Evolutionary conservation across 2,329 filamentous ascomycete genomes (phyloP).

Genomic region (Arthrobotrys megalospora): DNA sequence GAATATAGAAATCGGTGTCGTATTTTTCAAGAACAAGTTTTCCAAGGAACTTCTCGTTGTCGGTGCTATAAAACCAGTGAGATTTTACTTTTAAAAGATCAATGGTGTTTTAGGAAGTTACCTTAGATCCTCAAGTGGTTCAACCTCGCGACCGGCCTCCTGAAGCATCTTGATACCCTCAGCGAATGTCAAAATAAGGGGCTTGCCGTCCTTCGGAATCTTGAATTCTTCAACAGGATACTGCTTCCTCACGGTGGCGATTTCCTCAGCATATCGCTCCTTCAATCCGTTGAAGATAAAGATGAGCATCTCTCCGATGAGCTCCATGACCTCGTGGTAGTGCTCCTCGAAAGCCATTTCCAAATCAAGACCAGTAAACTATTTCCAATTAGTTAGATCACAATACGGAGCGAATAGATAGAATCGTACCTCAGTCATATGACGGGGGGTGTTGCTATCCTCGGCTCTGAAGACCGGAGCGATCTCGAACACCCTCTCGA

Average conservation of each 20-base stretch:
- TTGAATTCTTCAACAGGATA: slow-evolving; percentile 85
- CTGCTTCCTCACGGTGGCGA: slow-evolving; percentile 79
- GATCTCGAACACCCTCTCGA: slow-evolving; percentile 83
- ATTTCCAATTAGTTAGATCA: slow-evolving; percentile 39
- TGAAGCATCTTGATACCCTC: slow-evolving; percentile 84
- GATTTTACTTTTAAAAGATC: neutral
- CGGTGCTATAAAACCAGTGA: slow-evolving; percentile 71
- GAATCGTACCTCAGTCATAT: slow-evolving; percentile 79
- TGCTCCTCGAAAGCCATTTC: slow-evolving; percentile 88
- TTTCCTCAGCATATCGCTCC: slow-evolving; percentile 78
- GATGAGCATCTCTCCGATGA: slow-evolving; percentile 81
- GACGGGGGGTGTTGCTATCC: slow-evolving; percentile 85
- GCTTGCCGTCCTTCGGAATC: slow-evolving; percentile 80
- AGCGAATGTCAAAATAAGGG: slow-evolving; percentile 79
- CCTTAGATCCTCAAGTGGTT: slow-evolving; percentile 83
- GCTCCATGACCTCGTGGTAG: slow-evolving; percentile 81
- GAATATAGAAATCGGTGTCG: slow-evolving; percentile 94
- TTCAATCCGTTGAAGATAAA: slow-evolving; percentile 84
- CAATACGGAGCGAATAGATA: neutral
- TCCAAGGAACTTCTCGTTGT: slow-evolving; percentile 90
- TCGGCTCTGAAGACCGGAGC: slow-evolving; percentile 89
- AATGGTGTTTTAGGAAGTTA: slow-evolving; percentile 60
- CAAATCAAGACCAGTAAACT: slow-evolving; percentile 88
- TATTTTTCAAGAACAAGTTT: slow-evolving; percentile 88
- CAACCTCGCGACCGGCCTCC: slow-evolving; percentile 81